phyloP scores from a whole-genome alignment of 1,284 basidiomycete genomes.

The Agroathelia rolfsii region DNA sequence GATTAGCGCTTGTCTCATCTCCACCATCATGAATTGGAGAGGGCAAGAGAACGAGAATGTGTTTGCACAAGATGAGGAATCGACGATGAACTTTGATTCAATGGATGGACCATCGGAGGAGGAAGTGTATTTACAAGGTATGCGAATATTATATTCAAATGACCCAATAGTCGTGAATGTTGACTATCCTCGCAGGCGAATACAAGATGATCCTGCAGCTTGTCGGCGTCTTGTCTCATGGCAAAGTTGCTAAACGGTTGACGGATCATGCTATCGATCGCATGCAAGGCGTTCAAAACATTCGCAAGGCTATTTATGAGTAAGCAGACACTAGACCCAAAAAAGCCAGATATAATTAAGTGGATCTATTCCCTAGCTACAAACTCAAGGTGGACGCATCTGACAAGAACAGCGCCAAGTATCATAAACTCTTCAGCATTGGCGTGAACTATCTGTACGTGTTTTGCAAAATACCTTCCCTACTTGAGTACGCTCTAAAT shows the following conservation, averaged over 20 bases:
- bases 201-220: conserved; percentile 96
- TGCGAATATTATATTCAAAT: conserved; percentile 10
- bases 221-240: conserved; percentile 80
- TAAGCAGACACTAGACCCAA: conserved; percentile 25
- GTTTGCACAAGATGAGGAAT: conserved; percentile 29
- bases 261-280: conserved; percentile 84
- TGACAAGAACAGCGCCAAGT: conserved; percentile 70
- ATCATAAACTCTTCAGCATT: conserved; percentile 62
- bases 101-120: conserved; percentile 77
- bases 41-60: conserved; percentile 29
- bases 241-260: conserved; percentile 88
- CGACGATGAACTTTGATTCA: conserved; percentile 43
- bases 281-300: conserved; percentile 92
- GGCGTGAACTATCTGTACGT: conserved; percentile 80
- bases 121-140: conserved; percentile 80
- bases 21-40: conserved; percentile 61
- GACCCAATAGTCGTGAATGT: background rate
- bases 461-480: conserved; percentile 5
- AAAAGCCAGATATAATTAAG: conserved; percentile 6
- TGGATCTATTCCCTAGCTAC: conserved; percentile 44
- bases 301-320: conserved; percentile 90
- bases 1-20: conserved; percentile 83
- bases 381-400: conserved; percentile 84
- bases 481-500: conserved; percentile 6
- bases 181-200: conserved; percentile 54